phyloP scores from a whole-genome alignment of 176 grass and related monocot genomes.

The Elaeis guineensis region DNA sequence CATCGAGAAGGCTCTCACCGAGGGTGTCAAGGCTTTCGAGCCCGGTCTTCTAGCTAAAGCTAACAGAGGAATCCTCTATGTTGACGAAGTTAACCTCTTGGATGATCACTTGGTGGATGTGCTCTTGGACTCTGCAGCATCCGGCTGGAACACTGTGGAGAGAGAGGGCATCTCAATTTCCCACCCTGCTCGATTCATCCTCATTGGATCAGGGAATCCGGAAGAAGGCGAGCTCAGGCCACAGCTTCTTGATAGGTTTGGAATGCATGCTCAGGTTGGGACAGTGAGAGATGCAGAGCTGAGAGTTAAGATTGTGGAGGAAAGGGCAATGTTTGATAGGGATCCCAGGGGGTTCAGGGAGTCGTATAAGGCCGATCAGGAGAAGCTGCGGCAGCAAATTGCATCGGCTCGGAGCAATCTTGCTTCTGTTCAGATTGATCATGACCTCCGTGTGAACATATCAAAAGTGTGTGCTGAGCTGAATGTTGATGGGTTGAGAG shows the following conservation, averaged over 20 bases:
- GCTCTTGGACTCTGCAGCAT: conserved; percentile 75
- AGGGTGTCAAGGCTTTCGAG: conserved; percentile 97
- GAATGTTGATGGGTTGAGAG: conserved; percentile 91
- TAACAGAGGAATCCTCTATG: conserved; percentile 92
- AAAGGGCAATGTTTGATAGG: conserved; percentile 73
- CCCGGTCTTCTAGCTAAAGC: conserved; percentile 91
- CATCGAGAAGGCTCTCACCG: conserved; percentile 95
- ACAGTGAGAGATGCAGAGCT: conserved; percentile 87
- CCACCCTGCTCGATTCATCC: conserved; percentile 90
- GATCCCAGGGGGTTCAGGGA: conserved; percentile 72
- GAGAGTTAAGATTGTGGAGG: conserved; percentile 92
- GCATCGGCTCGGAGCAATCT: conserved; percentile 51
- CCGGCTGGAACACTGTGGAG: conserved; percentile 97
- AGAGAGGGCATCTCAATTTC: conserved; percentile 98
- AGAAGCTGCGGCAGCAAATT: conserved; percentile 81
- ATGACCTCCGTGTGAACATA: conserved; percentile 91
- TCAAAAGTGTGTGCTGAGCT: conserved; percentile 85
- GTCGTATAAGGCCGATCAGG: conserved; percentile 70
- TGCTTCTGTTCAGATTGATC: conserved; percentile 58
- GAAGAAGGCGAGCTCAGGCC: conserved; percentile 95
- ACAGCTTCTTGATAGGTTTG: conserved; percentile 88
- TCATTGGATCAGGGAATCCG: conserved; percentile 90
- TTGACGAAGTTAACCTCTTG: conserved; percentile 89
- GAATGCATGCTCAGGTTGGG: conserved; percentile 91
- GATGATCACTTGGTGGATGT: conserved; percentile 96